phyloP scores from a whole-genome alignment of 805 yeast genomes.

The Metschnikowia koreensis region DNA sequence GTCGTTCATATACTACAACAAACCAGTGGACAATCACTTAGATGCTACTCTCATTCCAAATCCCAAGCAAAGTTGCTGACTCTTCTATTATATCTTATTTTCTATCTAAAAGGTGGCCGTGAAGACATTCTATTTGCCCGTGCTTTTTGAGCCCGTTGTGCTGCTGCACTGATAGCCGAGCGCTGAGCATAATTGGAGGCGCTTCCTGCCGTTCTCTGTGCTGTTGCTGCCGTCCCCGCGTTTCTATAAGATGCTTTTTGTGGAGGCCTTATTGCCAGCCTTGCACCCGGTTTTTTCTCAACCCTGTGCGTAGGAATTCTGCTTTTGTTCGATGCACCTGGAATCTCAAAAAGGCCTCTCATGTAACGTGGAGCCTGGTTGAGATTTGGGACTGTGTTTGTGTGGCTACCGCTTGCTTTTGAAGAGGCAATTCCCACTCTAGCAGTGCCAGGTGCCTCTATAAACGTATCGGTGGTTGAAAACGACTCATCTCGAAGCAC shows the following conservation, averaged over 20 bases:
- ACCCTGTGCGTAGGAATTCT: neutral
- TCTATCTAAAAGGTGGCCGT: constrained; percentile 16
- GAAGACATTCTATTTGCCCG: constrained; percentile 11
- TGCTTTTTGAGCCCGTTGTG: constrained; percentile 16
- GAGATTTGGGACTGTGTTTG: constrained; percentile 32
- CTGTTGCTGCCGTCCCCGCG: neutral
- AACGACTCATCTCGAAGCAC: constrained; percentile 27
- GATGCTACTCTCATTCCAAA: too few relatives aligned
- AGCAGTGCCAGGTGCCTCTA: constrained; percentile 22
- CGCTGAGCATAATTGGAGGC: neutral
- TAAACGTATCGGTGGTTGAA: constrained; percentile 28
- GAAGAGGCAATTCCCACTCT: neutral
- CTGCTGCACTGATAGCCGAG: constrained; percentile 7
- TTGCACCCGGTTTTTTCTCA: neutral
- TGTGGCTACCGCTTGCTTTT: neutral
- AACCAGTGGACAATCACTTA: too few relatives aligned
- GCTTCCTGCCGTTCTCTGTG: neutral
- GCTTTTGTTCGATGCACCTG: constrained; percentile 11
- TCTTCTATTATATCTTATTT: neutral
- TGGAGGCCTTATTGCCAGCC: neutral
- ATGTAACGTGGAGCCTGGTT: constrained; percentile 45
- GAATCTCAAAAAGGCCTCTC: constrained; percentile 35
- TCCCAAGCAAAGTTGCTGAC: neutral
- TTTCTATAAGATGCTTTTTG: neutral
- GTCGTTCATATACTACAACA: too few relatives aligned